phyloP scores from a whole-genome alignment of 2,329 filamentous ascomycete species.

The Colletotrichum magnum region DNA sequence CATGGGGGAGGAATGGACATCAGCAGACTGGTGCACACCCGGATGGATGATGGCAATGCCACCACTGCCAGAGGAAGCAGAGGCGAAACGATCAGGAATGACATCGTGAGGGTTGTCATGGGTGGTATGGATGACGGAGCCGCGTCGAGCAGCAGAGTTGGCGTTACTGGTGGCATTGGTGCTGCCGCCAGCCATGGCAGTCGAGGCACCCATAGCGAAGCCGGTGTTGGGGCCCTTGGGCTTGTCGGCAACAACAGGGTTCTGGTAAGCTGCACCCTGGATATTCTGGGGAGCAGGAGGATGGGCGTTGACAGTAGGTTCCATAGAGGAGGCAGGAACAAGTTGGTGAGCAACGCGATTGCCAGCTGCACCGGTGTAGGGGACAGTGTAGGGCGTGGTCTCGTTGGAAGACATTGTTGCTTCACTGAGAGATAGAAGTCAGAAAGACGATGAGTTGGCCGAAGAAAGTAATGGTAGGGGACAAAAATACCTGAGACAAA shows the following conservation, averaged over 20 bases:
- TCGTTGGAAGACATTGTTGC: constrained; percentile 25
- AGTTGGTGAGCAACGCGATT: constrained; percentile 41
- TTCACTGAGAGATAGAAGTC: constrained; percentile 23
- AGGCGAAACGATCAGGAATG: constrained; percentile 26
- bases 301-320: constrained; percentile 5
- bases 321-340: constrained; percentile 11
- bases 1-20: constrained; percentile 2
- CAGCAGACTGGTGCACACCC: not conserved
- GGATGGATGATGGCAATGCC: constrained; percentile 22
- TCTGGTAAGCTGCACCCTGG: not conserved
- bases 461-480: not conserved
- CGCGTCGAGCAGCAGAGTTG: constrained; percentile 8
- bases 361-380: constrained; percentile 46
- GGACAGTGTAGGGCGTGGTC: constrained; percentile 46
- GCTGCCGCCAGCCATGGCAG: not conserved
- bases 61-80: constrained; percentile 5
- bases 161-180: not conserved
- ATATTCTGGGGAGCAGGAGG: constrained; percentile 9
- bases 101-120: constrained; percentile 1
- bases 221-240: not conserved
- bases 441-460: not conserved
- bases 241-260: not conserved
- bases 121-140: not conserved
- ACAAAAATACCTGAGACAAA: not conserved
- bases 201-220: constrained; percentile 10